Evolutionary conservation across 352 stramenopile species (phyloP).

Genomic region (Phytophthora europaea): DNA sequence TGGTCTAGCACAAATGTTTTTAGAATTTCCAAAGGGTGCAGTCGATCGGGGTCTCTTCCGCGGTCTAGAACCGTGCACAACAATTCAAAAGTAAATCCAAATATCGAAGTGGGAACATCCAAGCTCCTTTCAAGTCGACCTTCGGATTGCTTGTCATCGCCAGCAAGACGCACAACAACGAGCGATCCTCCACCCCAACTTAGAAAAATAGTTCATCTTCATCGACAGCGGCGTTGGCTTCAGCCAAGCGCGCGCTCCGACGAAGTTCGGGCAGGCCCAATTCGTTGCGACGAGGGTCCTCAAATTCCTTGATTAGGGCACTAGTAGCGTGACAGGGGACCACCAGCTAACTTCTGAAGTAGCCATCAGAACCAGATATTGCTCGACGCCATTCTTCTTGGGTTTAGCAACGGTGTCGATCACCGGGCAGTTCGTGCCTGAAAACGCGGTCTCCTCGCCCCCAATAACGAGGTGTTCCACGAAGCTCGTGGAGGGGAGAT

Average conservation of each 20-base stretch:
- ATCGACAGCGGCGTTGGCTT: constrained; percentile 10
- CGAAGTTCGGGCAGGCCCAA: neutral
- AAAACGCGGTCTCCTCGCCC: neutral
- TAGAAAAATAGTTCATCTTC: constrained; percentile 16
- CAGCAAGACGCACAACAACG: neutral
- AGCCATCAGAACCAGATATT: neutral
- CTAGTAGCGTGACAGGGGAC: too few relatives aligned
- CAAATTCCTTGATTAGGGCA: neutral
- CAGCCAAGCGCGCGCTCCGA: neutral
- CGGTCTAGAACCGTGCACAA: too few relatives aligned
- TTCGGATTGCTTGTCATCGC: neutral
- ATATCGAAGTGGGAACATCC: too few relatives aligned
- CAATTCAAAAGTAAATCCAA: too few relatives aligned
- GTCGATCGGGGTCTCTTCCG: too few relatives aligned
- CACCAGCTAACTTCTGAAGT: neutral
- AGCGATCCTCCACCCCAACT: neutral
- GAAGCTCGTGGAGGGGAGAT: neutral
- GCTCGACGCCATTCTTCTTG: neutral
- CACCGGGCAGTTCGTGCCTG: neutral
- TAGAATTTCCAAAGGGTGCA: too few relatives aligned
- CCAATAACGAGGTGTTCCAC: neutral
- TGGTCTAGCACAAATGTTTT: too few relatives aligned
- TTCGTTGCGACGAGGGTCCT: neutral
- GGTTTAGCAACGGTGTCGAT: neutral
- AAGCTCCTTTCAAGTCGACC: neutral